Base-by-base conservation (phyloP, 192 early-diverging fungal species). In the Phlyctochytrium arcticum region DNA sequence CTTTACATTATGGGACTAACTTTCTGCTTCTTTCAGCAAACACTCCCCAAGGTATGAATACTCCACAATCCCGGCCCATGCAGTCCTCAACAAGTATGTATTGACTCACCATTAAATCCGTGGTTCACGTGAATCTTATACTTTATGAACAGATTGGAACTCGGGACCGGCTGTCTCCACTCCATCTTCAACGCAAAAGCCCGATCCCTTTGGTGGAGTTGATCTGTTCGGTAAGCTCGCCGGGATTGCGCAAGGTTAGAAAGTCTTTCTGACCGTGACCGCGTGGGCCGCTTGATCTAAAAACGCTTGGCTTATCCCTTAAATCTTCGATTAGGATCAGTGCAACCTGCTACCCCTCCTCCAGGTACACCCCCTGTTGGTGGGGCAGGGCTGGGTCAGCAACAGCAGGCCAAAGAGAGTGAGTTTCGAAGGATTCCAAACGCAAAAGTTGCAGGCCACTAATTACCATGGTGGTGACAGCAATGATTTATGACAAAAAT, bases 401-500 rank as follows among this genome's bases (percentile, higher is more conserved):
- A 21, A 24, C 50, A 67, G 55, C 50, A 59, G 44, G 65, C 30
- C 62, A 29, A 54, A 29, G 61, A 68, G 65, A 33, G 66, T 69
- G 65, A 19, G 59, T 27, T 12, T 21, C 46, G 53, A 30, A 48
- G 3, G 5, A 37, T n/a, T n/a, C n/a, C n/a, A n/a, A n/a, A n/a
- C n/a, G n/a, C n/a, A n/a, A n/a, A n/a, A n/a, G n/a, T n/a, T n/a
- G n/a, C n/a, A n/a, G n/a, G n/a, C n/a, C n/a, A n/a, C n/a, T n/a
- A 51, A 15, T 23, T 10, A 51, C 26, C n/a, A n/a, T n/a, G n/a
- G n/a, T 24, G 56, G 39, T n/a, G 32, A 2, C 29, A 71, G 67
- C 34, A 54, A 56, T 53, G 24, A 59, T 83, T 19, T 77, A 70
- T 63, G 71, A 83, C 58, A 83, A 83, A 53, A 83, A 83, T 50